phyloP scores from a whole-genome alignment of 768 basidiomycete genomes.

The Hygrophorus russula region DNA sequence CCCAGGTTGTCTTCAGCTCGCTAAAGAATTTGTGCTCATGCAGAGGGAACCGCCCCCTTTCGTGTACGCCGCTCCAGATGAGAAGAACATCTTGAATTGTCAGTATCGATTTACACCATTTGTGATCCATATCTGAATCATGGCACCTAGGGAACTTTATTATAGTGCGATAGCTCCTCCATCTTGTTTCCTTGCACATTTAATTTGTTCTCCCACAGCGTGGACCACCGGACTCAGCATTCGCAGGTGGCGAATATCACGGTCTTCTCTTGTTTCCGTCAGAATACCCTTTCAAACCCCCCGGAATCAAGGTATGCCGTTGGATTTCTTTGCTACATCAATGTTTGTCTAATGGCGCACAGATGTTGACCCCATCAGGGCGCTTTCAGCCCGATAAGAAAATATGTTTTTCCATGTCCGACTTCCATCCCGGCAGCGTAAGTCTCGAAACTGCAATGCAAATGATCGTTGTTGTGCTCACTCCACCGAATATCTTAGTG shows the following conservation, averaged over 20 bases:
- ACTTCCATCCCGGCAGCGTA: constrained; percentile 85
- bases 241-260: constrained; percentile 86
- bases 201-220: constrained; percentile 35
- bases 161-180: constrained; percentile 45
- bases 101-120: constrained; percentile 20
- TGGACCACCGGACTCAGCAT: constrained; percentile 91
- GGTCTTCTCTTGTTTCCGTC: constrained; percentile 86
- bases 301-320: constrained; percentile 75
- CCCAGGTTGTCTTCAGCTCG: constrained; percentile 34
- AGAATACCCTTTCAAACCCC: constrained; percentile 95
- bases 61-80: constrained; percentile 90
- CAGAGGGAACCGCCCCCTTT: constrained; percentile 92
- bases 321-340: background rate
- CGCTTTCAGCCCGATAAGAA: constrained; percentile 88
- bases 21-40: constrained; percentile 87
- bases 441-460: constrained; percentile 20
- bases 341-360: background rate
- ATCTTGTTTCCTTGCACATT: background rate
- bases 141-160: constrained; percentile 76
- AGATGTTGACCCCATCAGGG: constrained; percentile 90
- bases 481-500: constrained; percentile 39
- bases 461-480: background rate
- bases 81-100: constrained; percentile 97
- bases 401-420: constrained; percentile 98
- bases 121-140: constrained; percentile 1